Percentiles rank a stretch among this genome's conserved stretches.
phyloP scores from a whole-genome alignment of 768 basidiomycete genomes.

The Exsudoporus frostii region DNA sequence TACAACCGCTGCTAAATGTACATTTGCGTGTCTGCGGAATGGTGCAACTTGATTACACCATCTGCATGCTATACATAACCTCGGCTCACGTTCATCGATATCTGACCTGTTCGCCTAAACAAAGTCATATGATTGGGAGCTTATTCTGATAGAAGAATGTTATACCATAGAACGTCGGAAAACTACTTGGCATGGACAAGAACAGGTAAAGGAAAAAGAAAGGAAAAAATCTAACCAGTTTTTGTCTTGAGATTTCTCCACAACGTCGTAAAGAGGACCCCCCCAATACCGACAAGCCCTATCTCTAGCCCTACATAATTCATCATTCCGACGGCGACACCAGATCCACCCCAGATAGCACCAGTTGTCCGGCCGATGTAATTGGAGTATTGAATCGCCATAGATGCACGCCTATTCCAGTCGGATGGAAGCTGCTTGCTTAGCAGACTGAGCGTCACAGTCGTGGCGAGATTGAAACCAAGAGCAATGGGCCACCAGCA shows the following conservation, averaged over 20 bases:
- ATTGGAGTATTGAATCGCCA: slow-evolving; percentile 68
- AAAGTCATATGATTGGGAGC: too few species aligned
- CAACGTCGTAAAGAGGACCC: slow-evolving; percentile 47
- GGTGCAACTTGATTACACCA: too few species aligned
- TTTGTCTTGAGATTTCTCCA: slow-evolving; percentile 39
- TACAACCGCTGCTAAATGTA: too few species aligned
- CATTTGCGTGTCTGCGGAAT: too few species aligned
- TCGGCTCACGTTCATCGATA: too few species aligned
- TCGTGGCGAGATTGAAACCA: slow-evolving; percentile 72
- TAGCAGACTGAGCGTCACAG: slow-evolving; percentile 61
- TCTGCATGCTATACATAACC: too few species aligned
- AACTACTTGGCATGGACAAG: neutral
- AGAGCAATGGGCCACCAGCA: slow-evolving; percentile 53
- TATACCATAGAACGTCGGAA: neutral
- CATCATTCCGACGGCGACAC: slow-evolving; percentile 51
- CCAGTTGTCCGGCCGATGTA: slow-evolving; percentile 61
- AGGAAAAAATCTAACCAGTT: neutral
- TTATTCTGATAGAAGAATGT: too few species aligned
- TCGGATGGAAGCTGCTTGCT: slow-evolving; percentile 63
- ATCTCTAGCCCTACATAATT: slow-evolving; percentile 60
- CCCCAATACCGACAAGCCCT: slow-evolving; percentile 56
- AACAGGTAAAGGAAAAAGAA: neutral
- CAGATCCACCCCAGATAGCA: slow-evolving; percentile 68
- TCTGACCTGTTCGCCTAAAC: too few species aligned
- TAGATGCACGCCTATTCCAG: slow-evolving; percentile 54